phyloP scores from a whole-genome alignment of 306 rosid genomes.

The Prunus campanulata region DNA sequence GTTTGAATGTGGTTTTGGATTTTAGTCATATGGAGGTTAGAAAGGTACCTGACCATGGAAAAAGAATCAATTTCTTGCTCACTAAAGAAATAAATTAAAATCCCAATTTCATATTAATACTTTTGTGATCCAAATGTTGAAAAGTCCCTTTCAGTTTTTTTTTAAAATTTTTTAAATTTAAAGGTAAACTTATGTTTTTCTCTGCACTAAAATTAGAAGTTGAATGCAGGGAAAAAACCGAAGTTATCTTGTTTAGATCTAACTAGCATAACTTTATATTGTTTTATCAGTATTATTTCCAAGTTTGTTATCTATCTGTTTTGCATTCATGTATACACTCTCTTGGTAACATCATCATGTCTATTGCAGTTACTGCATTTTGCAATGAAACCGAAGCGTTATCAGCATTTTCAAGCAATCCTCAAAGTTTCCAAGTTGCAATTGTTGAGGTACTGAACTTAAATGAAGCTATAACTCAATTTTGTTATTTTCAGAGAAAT shows the following conservation, averaged over 20 bases:
- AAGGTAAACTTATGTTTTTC: neutral
- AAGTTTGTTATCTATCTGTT: neutral
- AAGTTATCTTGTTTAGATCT: neutral
- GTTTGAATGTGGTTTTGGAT: constrained; percentile 29
- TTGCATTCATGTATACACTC: neutral
- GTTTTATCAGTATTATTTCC: neutral
- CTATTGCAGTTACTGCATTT: constrained; percentile 58
- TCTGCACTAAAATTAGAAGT: constrained; percentile 1
- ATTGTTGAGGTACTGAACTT: constrained; percentile 61
- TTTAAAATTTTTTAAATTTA: neutral
- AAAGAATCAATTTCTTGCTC: neutral
- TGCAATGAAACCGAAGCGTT: constrained; percentile 63
- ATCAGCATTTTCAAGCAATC: constrained; percentile 54
- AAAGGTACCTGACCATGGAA: neutral
- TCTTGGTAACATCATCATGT: constrained; percentile 18
- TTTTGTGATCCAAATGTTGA: constrained; percentile 34
- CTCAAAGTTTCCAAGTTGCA: constrained; percentile 75
- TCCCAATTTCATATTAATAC: neutral
- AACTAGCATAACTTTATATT: neutral
- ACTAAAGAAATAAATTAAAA: neutral
- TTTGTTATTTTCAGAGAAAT: neutral
- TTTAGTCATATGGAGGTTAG: constrained; percentile 25
- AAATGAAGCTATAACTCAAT: neutral
- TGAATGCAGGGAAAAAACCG: constrained; percentile 3
- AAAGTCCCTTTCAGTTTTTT: neutral